Base-by-base conservation (phyloP, 2,329 filamentous ascomycete species). In the Colletotrichum simmondsii region DNA sequence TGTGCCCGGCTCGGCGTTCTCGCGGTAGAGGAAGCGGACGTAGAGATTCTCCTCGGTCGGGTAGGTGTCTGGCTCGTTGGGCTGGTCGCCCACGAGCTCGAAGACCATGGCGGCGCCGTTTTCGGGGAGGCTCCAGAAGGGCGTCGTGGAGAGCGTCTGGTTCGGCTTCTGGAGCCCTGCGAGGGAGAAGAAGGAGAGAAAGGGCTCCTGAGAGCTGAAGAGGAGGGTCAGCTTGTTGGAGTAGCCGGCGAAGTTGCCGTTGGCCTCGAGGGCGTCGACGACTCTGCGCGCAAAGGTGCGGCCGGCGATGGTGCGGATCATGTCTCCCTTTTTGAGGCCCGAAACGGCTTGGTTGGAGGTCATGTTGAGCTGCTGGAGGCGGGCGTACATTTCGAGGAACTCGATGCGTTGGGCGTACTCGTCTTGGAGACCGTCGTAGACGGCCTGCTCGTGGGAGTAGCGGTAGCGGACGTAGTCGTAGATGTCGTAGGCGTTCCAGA, bases 71-170 rank as follows among this genome's bases (percentile, higher is more conserved):
- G 72, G 28, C 30, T 75, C 75, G 53, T 75, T 65, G 65, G 72
- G 56, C 71, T 80, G 70, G 19, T 80, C 75, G 12, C 81, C 80
- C 42, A 85, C 80, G 22, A 92, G 80, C 83, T 98, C 95, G 79
- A 97, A 95, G 0, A 89, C 85, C 87, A 97, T 92, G 53, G 90
- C 88, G 1, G 91, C 92, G 0, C 94, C 95, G 49, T 95, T 94
- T 75, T 92, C 87, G 0, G 93, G 91, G 16, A 91, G 71, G 2
- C 72, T 75, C 4, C 78, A 78, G 65, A 83, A 81, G 75, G 75
- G 79, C 37, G 72, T 78, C 58, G 79, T 16, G 14, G 14, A 84
- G 4, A 88, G 85, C n/a, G 83, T 86, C 78, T 91, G 90, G 64
- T 90, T 80, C 0, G 80, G 77, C 61, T 84, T 85, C 5, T 84